Percentiles rank a stretch among this genome's conserved stretches.
These are phyloP conservation scores for Aspergillus bridgeri DNA, from an alignment of 495 filamentous ascomycete species.

Conservation along the genomic window DNA sequence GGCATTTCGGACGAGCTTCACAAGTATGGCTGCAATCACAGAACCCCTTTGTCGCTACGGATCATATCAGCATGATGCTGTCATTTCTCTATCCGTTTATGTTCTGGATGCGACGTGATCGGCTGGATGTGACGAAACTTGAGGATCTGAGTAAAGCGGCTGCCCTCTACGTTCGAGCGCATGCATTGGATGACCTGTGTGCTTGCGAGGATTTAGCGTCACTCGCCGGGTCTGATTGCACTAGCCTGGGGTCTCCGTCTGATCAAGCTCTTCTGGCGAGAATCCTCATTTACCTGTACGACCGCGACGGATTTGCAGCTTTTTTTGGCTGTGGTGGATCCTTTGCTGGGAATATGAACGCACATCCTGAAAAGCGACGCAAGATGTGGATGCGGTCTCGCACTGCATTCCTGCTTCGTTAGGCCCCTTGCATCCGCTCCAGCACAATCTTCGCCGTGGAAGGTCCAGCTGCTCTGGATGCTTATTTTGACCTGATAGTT, in stretches of 20 bases:
- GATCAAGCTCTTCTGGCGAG: slow-evolving; percentile 12
- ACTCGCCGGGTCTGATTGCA: neutral
- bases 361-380: neutral
- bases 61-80: slow-evolving; percentile 13
- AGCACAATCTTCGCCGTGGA: neutral
- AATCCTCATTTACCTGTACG: slow-evolving; percentile 11
- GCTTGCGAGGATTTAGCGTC: slow-evolving; percentile 3
- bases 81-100: slow-evolving; percentile 17
- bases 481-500: slow-evolving; percentile 14
- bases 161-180: slow-evolving; percentile 3
- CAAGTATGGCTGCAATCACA: slow-evolving; percentile 5
- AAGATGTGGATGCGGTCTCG: slow-evolving; percentile 13
- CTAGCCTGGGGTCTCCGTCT: neutral
- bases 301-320: slow-evolving; percentile 17
- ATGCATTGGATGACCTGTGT: slow-evolving; percentile 8
- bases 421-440: neutral
- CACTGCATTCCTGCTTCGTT: neutral
- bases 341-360: slow-evolving; percentile 8
- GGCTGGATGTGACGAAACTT: slow-evolving; percentile 3
- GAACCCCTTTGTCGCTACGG: neutral
- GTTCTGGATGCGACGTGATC: slow-evolving; percentile 16
- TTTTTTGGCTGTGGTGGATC: slow-evolving; percentile 16
- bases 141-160: slow-evolving; percentile 6
- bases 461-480: slow-evolving; percentile 5
- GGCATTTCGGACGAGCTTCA: slow-evolving; percentile 10